Conservation (phyloP, 2,329 filamentous ascomycete species). For the Arthroderma sp. region DNA sequence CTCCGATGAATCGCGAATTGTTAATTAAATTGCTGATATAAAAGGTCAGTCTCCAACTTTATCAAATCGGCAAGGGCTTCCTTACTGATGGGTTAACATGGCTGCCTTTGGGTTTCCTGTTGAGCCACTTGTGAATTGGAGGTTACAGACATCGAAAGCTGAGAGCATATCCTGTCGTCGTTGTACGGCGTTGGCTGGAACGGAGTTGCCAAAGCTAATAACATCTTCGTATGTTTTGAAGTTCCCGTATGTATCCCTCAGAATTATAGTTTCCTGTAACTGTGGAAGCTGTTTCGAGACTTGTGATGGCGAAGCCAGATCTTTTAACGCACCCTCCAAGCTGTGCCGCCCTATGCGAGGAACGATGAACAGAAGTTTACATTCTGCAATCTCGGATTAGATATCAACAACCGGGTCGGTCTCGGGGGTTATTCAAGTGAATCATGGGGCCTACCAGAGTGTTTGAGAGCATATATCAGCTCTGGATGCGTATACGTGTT, state of each 20-base stretch:
- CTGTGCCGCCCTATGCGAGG: constrained; percentile 53
- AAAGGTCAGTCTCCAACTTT: background rate
- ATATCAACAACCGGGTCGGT: no score
- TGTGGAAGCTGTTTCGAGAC: constrained; percentile 25
- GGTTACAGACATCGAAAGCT: constrained; percentile 56
- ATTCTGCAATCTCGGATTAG: constrained; percentile 35
- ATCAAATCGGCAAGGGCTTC: constrained; percentile 1
- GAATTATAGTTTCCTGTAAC: constrained; percentile 44
- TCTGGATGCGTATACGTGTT: constrained; percentile 69
- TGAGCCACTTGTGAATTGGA: constrained; percentile 65
- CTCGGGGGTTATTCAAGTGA: background rate
- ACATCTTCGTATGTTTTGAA: constrained; percentile 50
- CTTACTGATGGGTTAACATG: constrained; percentile 58
- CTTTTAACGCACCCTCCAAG: constrained; percentile 46
- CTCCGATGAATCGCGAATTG: constrained; percentile 58
- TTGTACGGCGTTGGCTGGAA: constrained; percentile 40
- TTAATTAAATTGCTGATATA: constrained; percentile 37
- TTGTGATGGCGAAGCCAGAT: constrained; percentile 33
- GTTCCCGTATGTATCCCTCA: constrained; percentile 41
- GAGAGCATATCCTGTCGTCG: constrained; percentile 43
- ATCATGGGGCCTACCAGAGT: constrained; percentile 43
- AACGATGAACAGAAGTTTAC: constrained; percentile 61
- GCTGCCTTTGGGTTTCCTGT: constrained; percentile 61
- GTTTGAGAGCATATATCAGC: constrained; percentile 56
- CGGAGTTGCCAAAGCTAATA: constrained; percentile 38